Base-by-base conservation (phyloP, 2,329 filamentous ascomycete genomes). In the Neurospora crassa region DNA sequence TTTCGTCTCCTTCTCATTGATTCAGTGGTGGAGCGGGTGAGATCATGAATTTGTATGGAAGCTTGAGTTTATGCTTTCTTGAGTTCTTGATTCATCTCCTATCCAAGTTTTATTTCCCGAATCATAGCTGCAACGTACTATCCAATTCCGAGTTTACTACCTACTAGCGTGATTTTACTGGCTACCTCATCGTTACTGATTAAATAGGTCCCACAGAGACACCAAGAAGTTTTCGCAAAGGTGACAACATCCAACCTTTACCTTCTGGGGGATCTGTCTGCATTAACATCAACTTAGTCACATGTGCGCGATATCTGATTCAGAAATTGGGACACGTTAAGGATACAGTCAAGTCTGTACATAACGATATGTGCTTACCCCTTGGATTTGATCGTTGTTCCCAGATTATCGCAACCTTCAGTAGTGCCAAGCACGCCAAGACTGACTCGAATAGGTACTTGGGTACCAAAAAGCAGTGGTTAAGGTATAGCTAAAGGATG, bases 181-280 rank as follows among this genome's bases (percentile, higher is more conserved):
- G 43, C 10, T 45, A 45, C 43, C 18, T 14, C 45, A 5, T 5
- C 2, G 8, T 5, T 5, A 3, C 12, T 5, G 2, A 24, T n/a
- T 0, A 47, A 24, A 24, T 5, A 53, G 20, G 12, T 53, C 2
- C 5, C 20, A 53, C 1, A 3, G 20, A 24, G 20, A 53, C 45
- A 53, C 1, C 5, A 0, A 1, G 11, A 24, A 1, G 45, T 11
- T 5, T 53, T 24, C 0, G 5, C 1, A 5, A 53, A 14, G 20
- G 20, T 0, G 1, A 24, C 24, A 24, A 53, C 45, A 53, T 24
- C 20, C 1, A 6, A 14, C 11, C 20, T 53, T 53, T 53, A 14
- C 45, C 2, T 0, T 24, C 11, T 1, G 0, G 20, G 10, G n/a
- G 10, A 24, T 11, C 11, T 24, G n/a, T 47, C 43, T 20, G 43